These are phyloP conservation scores for Dalbergia cultrata DNA, from an alignment of 306 rosid genomes.

Conservation along the genomic window DNA sequence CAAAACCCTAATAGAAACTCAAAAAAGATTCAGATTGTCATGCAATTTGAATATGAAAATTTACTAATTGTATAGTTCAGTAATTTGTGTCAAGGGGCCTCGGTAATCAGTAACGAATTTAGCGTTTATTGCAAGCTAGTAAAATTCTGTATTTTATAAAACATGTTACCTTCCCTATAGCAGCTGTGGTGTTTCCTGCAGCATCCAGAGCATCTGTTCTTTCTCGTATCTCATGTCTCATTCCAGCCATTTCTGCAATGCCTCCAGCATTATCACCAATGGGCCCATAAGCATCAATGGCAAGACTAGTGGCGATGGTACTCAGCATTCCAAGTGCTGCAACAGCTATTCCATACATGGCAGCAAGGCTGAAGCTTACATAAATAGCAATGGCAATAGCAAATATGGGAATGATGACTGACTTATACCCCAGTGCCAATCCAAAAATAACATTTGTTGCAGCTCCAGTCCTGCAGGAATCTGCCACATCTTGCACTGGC, in stretches of 20 bases:
- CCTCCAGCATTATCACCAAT: slow-evolving; percentile 82
- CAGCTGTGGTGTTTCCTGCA: slow-evolving; percentile 86
- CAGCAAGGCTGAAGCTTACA: slow-evolving; percentile 80
- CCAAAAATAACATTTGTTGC: slow-evolving; percentile 79
- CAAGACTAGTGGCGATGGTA: slow-evolving; percentile 77
- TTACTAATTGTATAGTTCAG: slow-evolving; percentile 10
- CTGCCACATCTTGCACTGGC: slow-evolving; percentile 85
- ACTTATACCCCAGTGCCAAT: slow-evolving; percentile 74
- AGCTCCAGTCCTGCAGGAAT: slow-evolving; percentile 82
- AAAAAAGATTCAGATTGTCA: background rate
- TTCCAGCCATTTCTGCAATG: slow-evolving; percentile 80
- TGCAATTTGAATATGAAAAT: slow-evolving; percentile 2
- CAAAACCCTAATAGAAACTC: slow-evolving; percentile 58
- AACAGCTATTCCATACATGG: slow-evolving; percentile 78
- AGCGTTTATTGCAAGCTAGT: background rate
- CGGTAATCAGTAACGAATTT: background rate
- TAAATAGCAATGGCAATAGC: slow-evolving; percentile 73
- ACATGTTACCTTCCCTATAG: slow-evolving; percentile 73
- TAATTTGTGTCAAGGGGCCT: background rate
- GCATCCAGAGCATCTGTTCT: slow-evolving; percentile 79
- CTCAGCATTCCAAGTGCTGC: slow-evolving; percentile 86
- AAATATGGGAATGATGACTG: slow-evolving; percentile 74
- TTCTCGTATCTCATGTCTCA: slow-evolving; percentile 73
- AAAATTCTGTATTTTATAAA: background rate
- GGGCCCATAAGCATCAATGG: slow-evolving; percentile 85